These are phyloP conservation scores for Draba incana DNA, from an alignment of 345 rosid species.

Conservation along the genomic window DNA sequence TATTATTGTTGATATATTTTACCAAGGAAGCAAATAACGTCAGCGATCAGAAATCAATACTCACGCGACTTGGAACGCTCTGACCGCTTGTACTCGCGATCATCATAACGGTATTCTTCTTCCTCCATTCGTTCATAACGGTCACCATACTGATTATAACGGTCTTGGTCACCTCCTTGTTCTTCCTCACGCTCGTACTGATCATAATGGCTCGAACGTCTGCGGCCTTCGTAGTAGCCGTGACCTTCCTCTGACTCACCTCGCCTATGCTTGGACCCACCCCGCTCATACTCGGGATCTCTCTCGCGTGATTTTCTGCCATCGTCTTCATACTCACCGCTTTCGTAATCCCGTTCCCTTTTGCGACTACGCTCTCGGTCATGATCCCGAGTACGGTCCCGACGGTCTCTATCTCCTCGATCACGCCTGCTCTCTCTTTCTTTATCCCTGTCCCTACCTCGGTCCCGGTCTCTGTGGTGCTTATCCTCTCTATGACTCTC, in stretches of 20 bases:
- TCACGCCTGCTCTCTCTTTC: conserved; percentile 62
- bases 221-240: conserved; percentile 52
- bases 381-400: conserved; percentile 58
- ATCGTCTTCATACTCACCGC: conserved; percentile 53
- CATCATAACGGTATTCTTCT: conserved; percentile 60
- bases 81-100: conserved; percentile 45
- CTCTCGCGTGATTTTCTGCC: conserved; percentile 65
- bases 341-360: conserved; percentile 58
- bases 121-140: conserved; percentile 68
- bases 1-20: conserved; percentile 11
- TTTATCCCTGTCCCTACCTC: conserved; percentile 66
- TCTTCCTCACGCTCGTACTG: conserved; percentile 57
- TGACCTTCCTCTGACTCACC: conserved; percentile 59
- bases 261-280: conserved; percentile 61
- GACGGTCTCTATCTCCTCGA: conserved; percentile 47
- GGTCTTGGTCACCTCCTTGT: conserved; percentile 56
- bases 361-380: conserved; percentile 47
- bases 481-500: conserved; percentile 91
- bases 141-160: conserved; percentile 67
- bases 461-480: conserved; percentile 78
- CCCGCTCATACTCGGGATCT: conserved; percentile 63
- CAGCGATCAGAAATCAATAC: conserved; percentile 35
- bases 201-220: conserved; percentile 51
- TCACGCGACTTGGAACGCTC: conserved; percentile 41
- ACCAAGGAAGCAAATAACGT: conserved; percentile 11